Evolutionary conservation across 805 yeast genomes (phyloP).

Genomic region (Lachancea dasiensis): DNA sequence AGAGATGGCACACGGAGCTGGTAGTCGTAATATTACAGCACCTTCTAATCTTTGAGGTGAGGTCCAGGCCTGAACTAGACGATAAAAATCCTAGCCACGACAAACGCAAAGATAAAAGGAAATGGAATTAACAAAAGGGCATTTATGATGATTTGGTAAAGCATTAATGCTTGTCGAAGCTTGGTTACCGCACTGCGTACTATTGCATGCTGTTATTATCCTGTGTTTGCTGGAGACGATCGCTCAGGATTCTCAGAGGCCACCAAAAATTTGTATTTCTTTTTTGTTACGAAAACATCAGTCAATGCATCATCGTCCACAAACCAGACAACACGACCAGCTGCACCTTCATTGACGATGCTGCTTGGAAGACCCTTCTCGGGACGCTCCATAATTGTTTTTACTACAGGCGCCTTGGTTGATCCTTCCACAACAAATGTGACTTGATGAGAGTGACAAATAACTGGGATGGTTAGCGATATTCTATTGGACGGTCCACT

Average conservation of each 20-base stretch:
- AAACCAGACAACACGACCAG: conserved; percentile 95
- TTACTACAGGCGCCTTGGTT: conserved; percentile 87
- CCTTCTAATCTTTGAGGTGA: no score
- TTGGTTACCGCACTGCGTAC: background rate
- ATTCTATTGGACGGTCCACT: conserved; percentile 80
- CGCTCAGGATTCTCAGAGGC: conserved; percentile 1
- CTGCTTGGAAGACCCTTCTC: conserved; percentile 94
- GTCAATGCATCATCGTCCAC: conserved; percentile 89
- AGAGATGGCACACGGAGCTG: no score
- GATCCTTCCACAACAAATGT: conserved; percentile 96
- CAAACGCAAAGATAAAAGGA: no score
- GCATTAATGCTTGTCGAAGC: no score
- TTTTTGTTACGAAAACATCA: conserved; percentile 51
- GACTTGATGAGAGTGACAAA: conserved; percentile 87
- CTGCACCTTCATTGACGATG: conserved; percentile 92
- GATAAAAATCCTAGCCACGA: no score
- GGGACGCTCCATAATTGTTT: conserved; percentile 92
- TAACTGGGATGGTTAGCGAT: conserved; percentile 88
- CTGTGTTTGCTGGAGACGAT: background rate
- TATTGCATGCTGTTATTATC: background rate
- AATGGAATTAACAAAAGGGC: no score
- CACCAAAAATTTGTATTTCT: conserved; percentile 23
- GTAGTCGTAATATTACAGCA: no score
- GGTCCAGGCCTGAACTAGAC: no score
- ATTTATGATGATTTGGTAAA: no score